Evolutionary conservation across 768 basidiomycete species (phyloP), one percentile per base, ranked within the genome.

Genomic region (Phylloporus sp.): DNA sequence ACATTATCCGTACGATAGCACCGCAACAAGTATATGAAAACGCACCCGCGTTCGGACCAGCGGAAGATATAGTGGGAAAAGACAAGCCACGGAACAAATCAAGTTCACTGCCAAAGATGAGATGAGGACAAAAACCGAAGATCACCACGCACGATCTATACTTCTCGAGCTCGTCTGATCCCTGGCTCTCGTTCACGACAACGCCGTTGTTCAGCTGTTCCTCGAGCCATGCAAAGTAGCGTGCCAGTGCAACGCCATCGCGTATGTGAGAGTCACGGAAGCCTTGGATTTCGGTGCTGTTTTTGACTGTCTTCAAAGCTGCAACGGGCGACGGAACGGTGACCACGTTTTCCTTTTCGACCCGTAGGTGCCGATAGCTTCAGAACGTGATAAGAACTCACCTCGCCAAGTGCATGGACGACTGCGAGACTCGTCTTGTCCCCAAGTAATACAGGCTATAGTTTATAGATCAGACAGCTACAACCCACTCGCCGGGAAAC

Each of bases 141-240:
- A 8, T 18, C 13, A 38, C 15, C n/a, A 74, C 87, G 59, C 58
- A 90, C 91, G 81, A 80, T 68, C 95, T 73, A 57, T 78, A 96
- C 55, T 79, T 69, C 68, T 92, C 86, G 40, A 99, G 72, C 56
- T 82, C 71, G 55, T 81, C 78, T 1, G 93, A 85, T 11, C 79
- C 95, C 49, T 91, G 77, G 52, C 82, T 82, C 64, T 99, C 95
- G 33, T 76, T 83, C 48, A 94, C 49, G 48, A 71, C 74, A 15
- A 69, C 71, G 0, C 82, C 88, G 7, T 74, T 69, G 4, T 75
- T 64, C 15, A 98, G 71, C 53, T 84, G 78, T 51, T 92, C 86
- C 65, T 98, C 92, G 1, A 99, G 73, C 96, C 95, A 99, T 0
- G 91, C 76, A 56, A 97, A 97, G 68, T 98, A 99, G 13, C 84